Evolutionary conservation across 2,329 filamentous ascomycete genomes (phyloP).

Genomic region (Kalmusia sp.): DNA sequence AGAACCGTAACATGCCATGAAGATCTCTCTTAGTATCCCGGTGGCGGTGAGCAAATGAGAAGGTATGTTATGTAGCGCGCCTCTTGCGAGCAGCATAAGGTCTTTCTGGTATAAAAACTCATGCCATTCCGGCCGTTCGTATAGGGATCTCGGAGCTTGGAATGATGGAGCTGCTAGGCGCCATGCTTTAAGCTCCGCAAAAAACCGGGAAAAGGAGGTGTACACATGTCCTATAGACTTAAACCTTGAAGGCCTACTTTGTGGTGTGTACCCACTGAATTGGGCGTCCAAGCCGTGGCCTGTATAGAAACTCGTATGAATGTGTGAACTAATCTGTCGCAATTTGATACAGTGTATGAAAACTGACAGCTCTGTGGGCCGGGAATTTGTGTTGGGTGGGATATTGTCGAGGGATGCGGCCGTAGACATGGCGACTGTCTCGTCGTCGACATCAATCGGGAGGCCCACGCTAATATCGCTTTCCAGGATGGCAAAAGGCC

Average conservation of each 20-base stretch:
- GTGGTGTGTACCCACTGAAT: not conserved
- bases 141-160: constrained; percentile 46
- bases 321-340: constrained; percentile 51
- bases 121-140: constrained; percentile 55
- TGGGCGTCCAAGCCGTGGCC: not conserved
- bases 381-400: constrained; percentile 14
- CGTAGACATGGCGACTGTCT: constrained; percentile 16
- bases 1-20: constrained; percentile 39
- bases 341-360: constrained; percentile 50
- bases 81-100: constrained; percentile 48
- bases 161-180: constrained; percentile 43
- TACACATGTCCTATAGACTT: constrained; percentile 20
- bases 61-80: constrained; percentile 50
- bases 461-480: constrained; percentile 47
- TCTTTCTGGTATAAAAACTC: constrained; percentile 53
- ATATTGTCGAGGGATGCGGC: constrained; percentile 20
- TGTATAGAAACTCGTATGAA: constrained; percentile 40
- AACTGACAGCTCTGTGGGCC: constrained; percentile 42
- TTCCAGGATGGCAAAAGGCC: constrained; percentile 53
- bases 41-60: not conserved
- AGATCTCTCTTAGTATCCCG: constrained; percentile 16
- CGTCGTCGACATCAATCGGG: constrained; percentile 46
- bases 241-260: not conserved
- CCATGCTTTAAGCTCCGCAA: constrained; percentile 48
- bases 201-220: constrained; percentile 24